Conservation (phyloP, 2,329 filamentous ascomycete species). For the Sphaceloma murrayae region DNA sequence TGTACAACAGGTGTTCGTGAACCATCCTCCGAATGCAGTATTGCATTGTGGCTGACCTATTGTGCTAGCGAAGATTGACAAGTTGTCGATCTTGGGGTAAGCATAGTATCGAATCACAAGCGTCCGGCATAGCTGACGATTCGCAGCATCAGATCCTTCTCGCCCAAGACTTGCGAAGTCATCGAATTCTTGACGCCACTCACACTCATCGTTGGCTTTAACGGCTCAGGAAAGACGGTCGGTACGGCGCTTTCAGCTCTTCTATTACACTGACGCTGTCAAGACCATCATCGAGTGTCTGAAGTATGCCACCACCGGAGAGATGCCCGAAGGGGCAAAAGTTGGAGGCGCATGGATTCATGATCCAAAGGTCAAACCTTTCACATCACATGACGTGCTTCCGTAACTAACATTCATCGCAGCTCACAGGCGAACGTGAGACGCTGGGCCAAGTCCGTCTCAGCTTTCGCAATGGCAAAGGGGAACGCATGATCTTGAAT, state of each 20-base stretch:
- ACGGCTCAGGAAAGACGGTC: constrained; percentile 91
- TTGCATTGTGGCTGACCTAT: constrained; percentile 4
- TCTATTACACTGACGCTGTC: constrained; percentile 23
- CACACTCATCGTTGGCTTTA: constrained; percentile 92
- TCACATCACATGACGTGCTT: constrained; percentile 4
- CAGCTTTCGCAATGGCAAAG: constrained; percentile 69
- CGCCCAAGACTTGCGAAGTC: constrained; percentile 60
- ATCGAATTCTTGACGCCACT: constrained; percentile 85
- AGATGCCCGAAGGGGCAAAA: constrained; percentile 80
- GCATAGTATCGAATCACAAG: constrained; percentile 20
- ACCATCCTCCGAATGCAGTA: neutral
- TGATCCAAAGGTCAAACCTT: constrained; percentile 63
- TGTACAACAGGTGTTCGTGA: constrained; percentile 18
- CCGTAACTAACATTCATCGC: too few species aligned
- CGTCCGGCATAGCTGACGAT: constrained; percentile 14
- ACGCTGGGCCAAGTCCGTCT: constrained; percentile 87
- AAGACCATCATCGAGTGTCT: constrained; percentile 93
- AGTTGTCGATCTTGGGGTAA: constrained; percentile 76
- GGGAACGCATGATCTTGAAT: constrained; percentile 70
- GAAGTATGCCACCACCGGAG: constrained; percentile 93
- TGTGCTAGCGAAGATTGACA: constrained; percentile 71
- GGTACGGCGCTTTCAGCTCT: constrained; percentile 17
- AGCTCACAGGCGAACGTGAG: constrained; percentile 72
- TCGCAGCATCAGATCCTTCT: constrained; percentile 71
- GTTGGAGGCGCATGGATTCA: constrained; percentile 89